A percentile compares a stretch with the other conserved stretches of the same genome.
These are phyloP conservation scores for Coniferiporia sulphurascens DNA, from an alignment of 1,284 basidiomycete species.

Conservation along the genomic window DNA sequence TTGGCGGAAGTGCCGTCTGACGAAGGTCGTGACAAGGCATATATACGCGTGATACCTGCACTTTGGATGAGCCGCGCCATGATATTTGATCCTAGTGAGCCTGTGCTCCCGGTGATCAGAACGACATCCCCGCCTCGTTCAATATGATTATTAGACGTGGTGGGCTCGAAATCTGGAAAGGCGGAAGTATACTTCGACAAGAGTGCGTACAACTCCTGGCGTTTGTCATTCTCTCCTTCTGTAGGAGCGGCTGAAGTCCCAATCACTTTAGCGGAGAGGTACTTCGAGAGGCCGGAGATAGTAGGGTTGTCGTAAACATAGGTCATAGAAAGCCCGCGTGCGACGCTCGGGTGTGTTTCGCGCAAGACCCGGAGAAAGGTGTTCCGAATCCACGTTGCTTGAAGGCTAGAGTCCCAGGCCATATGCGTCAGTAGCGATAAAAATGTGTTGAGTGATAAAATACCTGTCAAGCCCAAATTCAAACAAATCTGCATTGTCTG, in stretches of 20 bases:
- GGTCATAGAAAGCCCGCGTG: constrained; percentile 24
- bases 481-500: constrained; percentile 22
- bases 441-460: background rate
- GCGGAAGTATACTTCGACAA: constrained; percentile 29
- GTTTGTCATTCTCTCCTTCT: background rate
- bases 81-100: constrained; percentile 30
- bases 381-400: constrained; percentile 39
- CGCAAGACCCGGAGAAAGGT: constrained; percentile 31
- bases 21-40: constrained; percentile 24
- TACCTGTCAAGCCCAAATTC: constrained; percentile 21
- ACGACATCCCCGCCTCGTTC: constrained; percentile 22
- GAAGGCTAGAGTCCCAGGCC: constrained; percentile 27
- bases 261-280: background rate
- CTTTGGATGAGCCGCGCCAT: constrained; percentile 26
- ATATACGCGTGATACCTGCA: constrained; percentile 25
- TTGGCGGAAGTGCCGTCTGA: constrained; percentile 19
- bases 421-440: background rate
- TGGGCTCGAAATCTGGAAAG: constrained; percentile 25
- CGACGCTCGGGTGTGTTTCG: constrained; percentile 22
- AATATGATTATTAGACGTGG: background rate
- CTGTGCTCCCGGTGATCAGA: constrained; percentile 35
- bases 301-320: constrained; percentile 35
- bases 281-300: constrained; percentile 27
- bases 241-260: background rate
- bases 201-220: constrained; percentile 25